Evolutionary conservation across 257 asterid genomes (phyloP), one percentile per base, ranked within the genome.

Genomic region (Ophiorrhiza pumila): DNA sequence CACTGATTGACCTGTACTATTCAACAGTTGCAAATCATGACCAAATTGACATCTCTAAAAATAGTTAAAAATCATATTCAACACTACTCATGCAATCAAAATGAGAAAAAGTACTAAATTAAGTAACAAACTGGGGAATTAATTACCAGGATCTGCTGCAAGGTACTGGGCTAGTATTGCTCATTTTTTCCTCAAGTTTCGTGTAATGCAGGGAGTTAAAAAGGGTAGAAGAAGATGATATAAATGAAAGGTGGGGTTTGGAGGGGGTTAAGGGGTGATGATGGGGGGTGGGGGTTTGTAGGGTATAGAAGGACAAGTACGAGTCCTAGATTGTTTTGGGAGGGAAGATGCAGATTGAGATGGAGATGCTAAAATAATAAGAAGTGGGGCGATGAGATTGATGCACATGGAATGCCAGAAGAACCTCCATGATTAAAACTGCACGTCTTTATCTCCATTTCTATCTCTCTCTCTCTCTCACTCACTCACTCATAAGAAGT

Each of bases 401-500:
- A 81, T 43, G 96, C 97, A 91, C 97, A 89, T 91, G 97, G 88
- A 89, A 84, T 87, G 96, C 87, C 95, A 89, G 96, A 83, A 70
- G 80, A 77, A 85, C 27, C 84, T 80, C 90, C 89, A 89, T 91
- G 85, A 91, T 91, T 89, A 87, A 32, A 82, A 85, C 81, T 77
- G 82, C 85, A 77, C 71, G 77, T 87, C 95, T 82, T 83, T 84
- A 79, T 84, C 88, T 71, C 65, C 75, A 58, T 66, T 75, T 72
- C 65, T 68, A 15, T 55, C 32, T 57, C 60, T 78, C 55, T 74
- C 83, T 74, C 81, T 78, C 82, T 57, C 60, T 78, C 55, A 72
- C 83, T 74, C 81, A 77, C 82, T 80, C 80, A 69, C 73, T 64
- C 76, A 25, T 27, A 34, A n/a, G 47, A 83, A 76, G 74, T 77